These are phyloP conservation scores for Bullera alba DNA, from an alignment of 768 basidiomycete species.

Conservation along the genomic window DNA sequence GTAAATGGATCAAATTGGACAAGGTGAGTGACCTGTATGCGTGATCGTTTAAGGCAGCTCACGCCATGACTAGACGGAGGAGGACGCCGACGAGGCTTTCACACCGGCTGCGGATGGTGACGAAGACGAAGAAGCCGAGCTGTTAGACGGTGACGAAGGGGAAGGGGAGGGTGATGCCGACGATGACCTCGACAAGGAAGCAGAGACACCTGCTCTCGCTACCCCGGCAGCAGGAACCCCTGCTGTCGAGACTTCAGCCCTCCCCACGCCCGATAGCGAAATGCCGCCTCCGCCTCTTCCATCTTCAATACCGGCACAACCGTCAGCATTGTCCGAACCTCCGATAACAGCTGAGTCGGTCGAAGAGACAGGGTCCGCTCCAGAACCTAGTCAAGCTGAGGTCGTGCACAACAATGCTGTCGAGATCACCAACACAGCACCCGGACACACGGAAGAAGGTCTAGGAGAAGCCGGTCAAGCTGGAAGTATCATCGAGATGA, in stretches of 20 bases:
- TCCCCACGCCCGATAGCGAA: too few species aligned
- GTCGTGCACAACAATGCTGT: slow-evolving; percentile 6
- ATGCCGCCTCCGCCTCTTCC: too few species aligned
- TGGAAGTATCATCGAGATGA: background rate
- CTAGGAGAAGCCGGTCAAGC: background rate
- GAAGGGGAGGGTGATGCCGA: slow-evolving; percentile 6
- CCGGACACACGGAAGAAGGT: slow-evolving; percentile 6
- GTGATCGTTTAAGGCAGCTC: background rate
- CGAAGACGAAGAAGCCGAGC: slow-evolving; percentile 20
- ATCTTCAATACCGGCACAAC: too few species aligned
- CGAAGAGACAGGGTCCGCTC: too few species aligned
- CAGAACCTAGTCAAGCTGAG: too few species aligned
- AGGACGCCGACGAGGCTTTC: slow-evolving; percentile 1
- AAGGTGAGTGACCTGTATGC: slow-evolving; percentile 5
- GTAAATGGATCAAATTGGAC: slow-evolving; percentile 34
- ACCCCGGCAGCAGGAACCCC: background rate
- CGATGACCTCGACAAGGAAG: slow-evolving; percentile 1
- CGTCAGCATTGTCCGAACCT: too few species aligned
- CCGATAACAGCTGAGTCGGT: too few species aligned
- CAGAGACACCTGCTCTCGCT: background rate
- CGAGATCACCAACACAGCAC: slow-evolving; percentile 4
- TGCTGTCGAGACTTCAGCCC: too few species aligned
- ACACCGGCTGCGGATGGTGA: slow-evolving; percentile 13
- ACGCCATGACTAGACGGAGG: background rate
- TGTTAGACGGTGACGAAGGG: slow-evolving; percentile 11